phyloP scores from a whole-genome alignment of 75 land plant species.

The Cupressus sempervirens region DNA sequence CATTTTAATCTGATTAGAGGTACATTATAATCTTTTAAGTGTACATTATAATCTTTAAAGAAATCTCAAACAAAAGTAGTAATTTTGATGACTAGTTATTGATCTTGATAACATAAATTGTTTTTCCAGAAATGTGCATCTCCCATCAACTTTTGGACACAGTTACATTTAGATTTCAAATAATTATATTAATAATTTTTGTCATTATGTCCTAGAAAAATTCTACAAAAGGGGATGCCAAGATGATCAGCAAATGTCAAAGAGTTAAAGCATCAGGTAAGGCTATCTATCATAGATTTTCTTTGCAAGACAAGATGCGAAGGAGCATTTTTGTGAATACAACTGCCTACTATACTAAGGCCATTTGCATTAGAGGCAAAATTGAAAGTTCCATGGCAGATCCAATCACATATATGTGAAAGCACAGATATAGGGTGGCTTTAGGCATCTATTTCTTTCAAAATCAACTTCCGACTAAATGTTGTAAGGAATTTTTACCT shows the following conservation, averaged over 20 bases:
- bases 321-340: background rate
- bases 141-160: background rate
- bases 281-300: background rate
- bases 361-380: background rate
- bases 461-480: background rate
- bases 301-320: background rate
- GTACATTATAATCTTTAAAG: no score
- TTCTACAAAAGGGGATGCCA: background rate
- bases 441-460: background rate
- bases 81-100: background rate
- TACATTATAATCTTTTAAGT: no score
- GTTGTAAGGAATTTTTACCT: conserved; percentile 40
- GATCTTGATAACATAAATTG: background rate
- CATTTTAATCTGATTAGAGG: no score
- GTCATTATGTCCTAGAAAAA: background rate
- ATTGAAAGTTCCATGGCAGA: background rate
- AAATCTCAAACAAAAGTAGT: background rate
- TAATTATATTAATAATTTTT: background rate
- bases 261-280: background rate
- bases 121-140: background rate
- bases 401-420: background rate
- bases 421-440: background rate
- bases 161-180: background rate
- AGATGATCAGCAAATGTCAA: background rate
- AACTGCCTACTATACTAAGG: background rate